These are phyloP conservation scores for Bruguiera gymnorhiza DNA, from an alignment of 345 rosid genomes.

Conservation along the genomic window DNA sequence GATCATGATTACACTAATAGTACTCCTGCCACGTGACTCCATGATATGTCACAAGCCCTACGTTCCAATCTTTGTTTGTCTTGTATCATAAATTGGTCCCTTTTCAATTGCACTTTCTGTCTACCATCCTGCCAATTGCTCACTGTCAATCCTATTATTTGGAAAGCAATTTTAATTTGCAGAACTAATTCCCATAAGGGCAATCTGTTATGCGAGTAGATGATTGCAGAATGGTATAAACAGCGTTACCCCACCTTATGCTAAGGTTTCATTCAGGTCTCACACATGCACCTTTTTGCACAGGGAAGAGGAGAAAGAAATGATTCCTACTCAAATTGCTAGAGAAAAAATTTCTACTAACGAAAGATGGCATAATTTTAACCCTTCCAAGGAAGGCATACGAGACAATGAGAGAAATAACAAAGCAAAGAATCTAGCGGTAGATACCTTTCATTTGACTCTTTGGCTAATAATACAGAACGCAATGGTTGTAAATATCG, in stretches of 20 bases:
- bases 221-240: background rate
- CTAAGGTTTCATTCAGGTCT: conserved; percentile 12
- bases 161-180: conserved; percentile 11
- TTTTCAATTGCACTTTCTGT: conserved; percentile 11
- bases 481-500: too few species aligned
- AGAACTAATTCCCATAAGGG: conserved; percentile 10
- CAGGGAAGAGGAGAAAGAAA: background rate
- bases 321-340: background rate
- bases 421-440: background rate
- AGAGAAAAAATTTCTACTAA: background rate
- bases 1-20: conserved; percentile 19
- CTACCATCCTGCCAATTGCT: conserved; percentile 7
- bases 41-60: conserved; percentile 10
- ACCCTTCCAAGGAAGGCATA: background rate
- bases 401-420: background rate
- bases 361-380: background rate
- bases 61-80: conserved; percentile 17
- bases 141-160: background rate
- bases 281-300: conserved; percentile 10
- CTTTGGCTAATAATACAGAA: too few species aligned
- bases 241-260: background rate
- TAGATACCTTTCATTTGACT: too few species aligned
- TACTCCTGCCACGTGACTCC: conserved; percentile 18
- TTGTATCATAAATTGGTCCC: background rate
- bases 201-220: too few species aligned